Evolutionary conservation across 805 yeast genomes (phyloP).

Genomic region (Kockiozyma suomiensis): DNA sequence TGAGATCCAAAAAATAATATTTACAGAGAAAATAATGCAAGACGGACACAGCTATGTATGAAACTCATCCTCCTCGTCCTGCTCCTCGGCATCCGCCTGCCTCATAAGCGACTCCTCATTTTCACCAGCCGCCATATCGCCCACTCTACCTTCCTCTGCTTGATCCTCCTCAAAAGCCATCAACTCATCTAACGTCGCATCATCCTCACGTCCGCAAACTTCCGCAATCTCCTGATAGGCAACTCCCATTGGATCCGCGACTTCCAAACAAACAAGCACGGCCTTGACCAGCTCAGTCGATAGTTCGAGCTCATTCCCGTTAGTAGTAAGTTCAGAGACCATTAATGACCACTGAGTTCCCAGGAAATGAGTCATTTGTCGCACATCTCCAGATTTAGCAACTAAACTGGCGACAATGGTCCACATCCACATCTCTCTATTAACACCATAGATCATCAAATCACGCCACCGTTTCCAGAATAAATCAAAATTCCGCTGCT

Average conservation of each 20-base stretch:
- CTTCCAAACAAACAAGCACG: conserved; percentile 11
- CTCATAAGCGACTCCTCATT: background rate
- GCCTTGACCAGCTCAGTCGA: conserved; percentile 7
- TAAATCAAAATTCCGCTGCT: conserved; percentile 36
- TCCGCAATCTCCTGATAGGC: conserved; percentile 12
- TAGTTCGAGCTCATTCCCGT: background rate
- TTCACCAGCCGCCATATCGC: background rate
- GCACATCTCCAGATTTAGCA: conserved; percentile 38
- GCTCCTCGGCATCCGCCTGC: conserved; percentile 7
- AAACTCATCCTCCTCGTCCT: conserved; percentile 18
- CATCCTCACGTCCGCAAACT: background rate
- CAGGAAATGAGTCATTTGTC: conserved; percentile 18
- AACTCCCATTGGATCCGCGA: conserved; percentile 21
- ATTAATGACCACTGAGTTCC: conserved; percentile 14
- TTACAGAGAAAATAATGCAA: too few relatives aligned
- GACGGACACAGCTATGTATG: conserved; percentile 14
- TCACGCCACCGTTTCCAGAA: conserved; percentile 42
- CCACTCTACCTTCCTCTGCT: background rate
- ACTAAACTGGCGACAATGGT: conserved; percentile 39
- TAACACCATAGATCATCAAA: conserved; percentile 21
- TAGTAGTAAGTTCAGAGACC: conserved; percentile 12
- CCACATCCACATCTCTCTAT: conserved; percentile 33
- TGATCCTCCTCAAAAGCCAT: background rate
- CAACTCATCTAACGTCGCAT: background rate
- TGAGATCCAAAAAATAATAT: too few relatives aligned